phyloP scores from a whole-genome alignment of 2,329 filamentous ascomycete species.

The Ascocoryne sarcoides region DNA sequence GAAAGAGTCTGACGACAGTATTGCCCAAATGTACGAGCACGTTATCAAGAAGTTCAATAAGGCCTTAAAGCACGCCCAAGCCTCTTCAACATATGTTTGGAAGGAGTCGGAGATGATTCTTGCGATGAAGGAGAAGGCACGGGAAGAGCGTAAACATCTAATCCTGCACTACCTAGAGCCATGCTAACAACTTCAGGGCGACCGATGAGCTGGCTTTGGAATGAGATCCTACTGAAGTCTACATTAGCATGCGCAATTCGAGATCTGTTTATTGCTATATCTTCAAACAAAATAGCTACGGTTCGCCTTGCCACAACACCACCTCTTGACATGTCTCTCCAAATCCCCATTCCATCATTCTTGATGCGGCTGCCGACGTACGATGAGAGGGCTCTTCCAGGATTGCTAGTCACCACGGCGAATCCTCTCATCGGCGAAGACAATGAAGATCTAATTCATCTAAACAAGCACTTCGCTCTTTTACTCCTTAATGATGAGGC shows the following conservation, averaged over 20 bases:
- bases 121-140: slow-evolving; percentile 70
- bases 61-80: slow-evolving; percentile 86
- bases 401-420: slow-evolving; percentile 80
- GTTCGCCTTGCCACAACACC: slow-evolving; percentile 59
- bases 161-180: neutral
- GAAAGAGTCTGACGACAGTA: slow-evolving; percentile 62
- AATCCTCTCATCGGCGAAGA: slow-evolving; percentile 67
- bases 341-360: slow-evolving; percentile 58
- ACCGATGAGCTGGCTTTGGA: slow-evolving; percentile 57
- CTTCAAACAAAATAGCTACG: slow-evolving; percentile 77
- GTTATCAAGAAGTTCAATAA: slow-evolving; percentile 90
- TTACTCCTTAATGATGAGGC: slow-evolving; percentile 77
- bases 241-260: slow-evolving; percentile 76
- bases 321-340: slow-evolving; percentile 51
- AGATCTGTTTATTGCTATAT: slow-evolving; percentile 73
- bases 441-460: slow-evolving; percentile 54
- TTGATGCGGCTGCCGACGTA: slow-evolving; percentile 62
- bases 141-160: slow-evolving; percentile 48
- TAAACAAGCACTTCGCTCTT: slow-evolving; percentile 81
- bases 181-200: slow-evolving; percentile 23
- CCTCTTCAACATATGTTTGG: slow-evolving; percentile 83
- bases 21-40: slow-evolving; percentile 79
- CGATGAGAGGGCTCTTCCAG: slow-evolving; percentile 59
- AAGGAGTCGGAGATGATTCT: slow-evolving; percentile 80
- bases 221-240: slow-evolving; percentile 60